A percentile compares a stretch with the other conserved stretches of the same genome.
Evolutionary conservation across 768 basidiomycete genomes (phyloP).

Genomic region (Paxillus ammoniavirescens): DNA sequence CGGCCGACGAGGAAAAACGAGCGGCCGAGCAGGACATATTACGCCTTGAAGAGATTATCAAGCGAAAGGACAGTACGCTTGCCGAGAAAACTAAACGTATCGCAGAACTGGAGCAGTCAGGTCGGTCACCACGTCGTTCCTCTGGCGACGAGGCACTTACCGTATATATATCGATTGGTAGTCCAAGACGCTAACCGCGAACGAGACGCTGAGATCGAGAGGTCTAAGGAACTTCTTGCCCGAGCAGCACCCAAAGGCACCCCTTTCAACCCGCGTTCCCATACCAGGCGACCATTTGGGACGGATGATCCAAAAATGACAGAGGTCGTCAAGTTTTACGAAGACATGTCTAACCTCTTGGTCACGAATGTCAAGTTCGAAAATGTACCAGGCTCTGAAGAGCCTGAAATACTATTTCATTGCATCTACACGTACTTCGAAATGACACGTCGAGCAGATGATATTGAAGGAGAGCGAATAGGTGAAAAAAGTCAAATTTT

Average conservation of each 20-base stretch:
- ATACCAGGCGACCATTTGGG: slow-evolving; percentile 35
- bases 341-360: slow-evolving; percentile 81
- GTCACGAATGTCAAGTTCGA: slow-evolving; percentile 59
- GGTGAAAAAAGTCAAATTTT: slow-evolving; percentile 31
- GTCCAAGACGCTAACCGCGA: slow-evolving; percentile 53
- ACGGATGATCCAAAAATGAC: slow-evolving; percentile 57
- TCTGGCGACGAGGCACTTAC: slow-evolving; percentile 1
- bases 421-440: slow-evolving; percentile 64
- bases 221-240: slow-evolving; percentile 42
- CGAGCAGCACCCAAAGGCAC: slow-evolving; percentile 43
- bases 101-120: slow-evolving; percentile 41
- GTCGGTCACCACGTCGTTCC: slow-evolving; percentile 35
- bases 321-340: slow-evolving; percentile 72
- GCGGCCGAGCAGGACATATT: slow-evolving; percentile 46
- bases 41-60: slow-evolving; percentile 41
- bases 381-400: slow-evolving; percentile 21
- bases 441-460: slow-evolving; percentile 28
- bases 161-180: slow-evolving; percentile 23
- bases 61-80: slow-evolving; percentile 42
- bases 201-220: slow-evolving; percentile 62
- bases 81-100: slow-evolving; percentile 47
- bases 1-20: slow-evolving; percentile 67
- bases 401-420: slow-evolving; percentile 56
- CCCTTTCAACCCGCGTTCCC: slow-evolving; percentile 34
- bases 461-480: slow-evolving; percentile 33